Evolutionary conservation across 2,329 filamentous ascomycete genomes (phyloP).

Genomic region (Aspergillus udagawae): DNA sequence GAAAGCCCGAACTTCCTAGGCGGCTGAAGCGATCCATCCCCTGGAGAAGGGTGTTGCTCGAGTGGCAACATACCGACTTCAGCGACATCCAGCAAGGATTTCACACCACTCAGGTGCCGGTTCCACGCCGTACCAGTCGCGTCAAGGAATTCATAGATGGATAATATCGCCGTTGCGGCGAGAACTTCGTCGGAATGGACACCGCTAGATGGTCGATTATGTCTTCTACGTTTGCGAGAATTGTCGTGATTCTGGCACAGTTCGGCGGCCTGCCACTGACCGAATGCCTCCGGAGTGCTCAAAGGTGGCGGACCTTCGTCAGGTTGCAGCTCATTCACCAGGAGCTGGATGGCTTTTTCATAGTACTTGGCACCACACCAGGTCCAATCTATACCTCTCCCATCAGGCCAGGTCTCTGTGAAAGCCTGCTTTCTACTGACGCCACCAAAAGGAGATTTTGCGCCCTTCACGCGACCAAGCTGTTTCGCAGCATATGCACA

Average conservation of each 20-base stretch:
- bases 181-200: constrained; percentile 55
- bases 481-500: constrained; percentile 62
- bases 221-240: constrained; percentile 40
- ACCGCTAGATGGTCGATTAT: constrained; percentile 39
- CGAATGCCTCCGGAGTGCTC: constrained; percentile 33
- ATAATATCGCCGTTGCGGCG: constrained; percentile 63
- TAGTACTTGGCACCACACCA: constrained; percentile 62
- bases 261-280: constrained; percentile 34
- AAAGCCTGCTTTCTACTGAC: constrained; percentile 44
- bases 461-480: constrained; percentile 51
- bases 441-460: constrained; percentile 49
- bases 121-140: constrained; percentile 61
- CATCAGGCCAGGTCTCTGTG: constrained; percentile 52
- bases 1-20: constrained; percentile 42
- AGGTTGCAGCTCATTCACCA: constrained; percentile 44
- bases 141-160: constrained; percentile 65
- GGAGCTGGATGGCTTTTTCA: constrained; percentile 57
- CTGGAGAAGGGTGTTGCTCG: constrained; percentile 41
- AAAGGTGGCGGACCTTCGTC: constrained; percentile 32
- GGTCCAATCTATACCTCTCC: constrained; percentile 52
- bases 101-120: constrained; percentile 61
- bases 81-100: constrained; percentile 54
- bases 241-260: constrained; percentile 35
- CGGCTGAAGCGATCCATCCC: constrained; percentile 27
- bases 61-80: constrained; percentile 40